These are phyloP conservation scores for Xylaria sp. DNA, from an alignment of 2,329 filamentous ascomycete species.

Conservation along the genomic window DNA sequence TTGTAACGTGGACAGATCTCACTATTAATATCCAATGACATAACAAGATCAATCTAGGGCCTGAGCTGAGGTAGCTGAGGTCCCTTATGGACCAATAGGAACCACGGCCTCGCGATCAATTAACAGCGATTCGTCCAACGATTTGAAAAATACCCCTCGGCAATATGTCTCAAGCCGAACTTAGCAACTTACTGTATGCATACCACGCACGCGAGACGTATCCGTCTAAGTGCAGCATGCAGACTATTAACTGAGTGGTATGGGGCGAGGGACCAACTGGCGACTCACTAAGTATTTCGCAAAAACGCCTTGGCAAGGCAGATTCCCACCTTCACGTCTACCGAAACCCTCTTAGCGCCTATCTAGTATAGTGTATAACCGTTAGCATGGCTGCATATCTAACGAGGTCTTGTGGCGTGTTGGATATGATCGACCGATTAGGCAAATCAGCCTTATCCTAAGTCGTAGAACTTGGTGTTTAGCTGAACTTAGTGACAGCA, in stretches of 20 bases:
- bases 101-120: slow-evolving; percentile 12
- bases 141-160: slow-evolving; percentile 26
- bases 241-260: slow-evolving; percentile 23
- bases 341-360: slow-evolving; percentile 34
- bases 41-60: slow-evolving; percentile 5
- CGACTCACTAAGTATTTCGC: slow-evolving; percentile 25
- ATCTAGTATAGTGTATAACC: slow-evolving; percentile 24
- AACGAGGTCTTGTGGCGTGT: slow-evolving; percentile 20
- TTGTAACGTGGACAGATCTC: slow-evolving; percentile 10
- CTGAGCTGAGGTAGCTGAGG: slow-evolving; percentile 36
- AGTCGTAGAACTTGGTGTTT: slow-evolving; percentile 16
- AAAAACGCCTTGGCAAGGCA: slow-evolving; percentile 37
- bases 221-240: slow-evolving; percentile 27
- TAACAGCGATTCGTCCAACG: slow-evolving; percentile 6
- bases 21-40: slow-evolving; percentile 32
- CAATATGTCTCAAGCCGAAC: slow-evolving; percentile 18
- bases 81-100: slow-evolving; percentile 17
- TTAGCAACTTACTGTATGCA: slow-evolving; percentile 32
- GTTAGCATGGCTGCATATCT: slow-evolving; percentile 26
- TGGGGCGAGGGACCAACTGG: slow-evolving; percentile 19
- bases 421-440: slow-evolving; percentile 23
- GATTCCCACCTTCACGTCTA: slow-evolving; percentile 28
- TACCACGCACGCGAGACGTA: slow-evolving; percentile 28
- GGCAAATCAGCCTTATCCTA: slow-evolving; percentile 24
- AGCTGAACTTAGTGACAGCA: slow-evolving; percentile 18